Evolutionary conservation across 2,329 filamentous ascomycete genomes (phyloP), one percentile per base, ranked within the genome.

Genomic region (Botrytis cinerea): DNA sequence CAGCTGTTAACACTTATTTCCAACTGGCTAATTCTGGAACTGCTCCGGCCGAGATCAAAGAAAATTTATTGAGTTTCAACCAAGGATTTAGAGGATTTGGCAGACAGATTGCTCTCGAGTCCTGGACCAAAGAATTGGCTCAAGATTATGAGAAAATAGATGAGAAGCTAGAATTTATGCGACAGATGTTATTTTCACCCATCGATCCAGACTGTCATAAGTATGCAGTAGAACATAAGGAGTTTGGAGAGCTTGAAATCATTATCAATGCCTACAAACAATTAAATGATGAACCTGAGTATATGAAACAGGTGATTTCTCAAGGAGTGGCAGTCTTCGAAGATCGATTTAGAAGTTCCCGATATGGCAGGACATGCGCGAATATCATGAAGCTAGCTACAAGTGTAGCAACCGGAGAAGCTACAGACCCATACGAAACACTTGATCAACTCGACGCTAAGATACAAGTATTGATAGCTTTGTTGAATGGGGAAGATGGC

Each of bases 111-210:
- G 48, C 66, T 20, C 20, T 35, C 43, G 14, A 7, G 32, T 57
- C 9, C 38, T 68, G 66, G 66, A 57, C 48, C 1, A 10, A 16
- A 4, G 66, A 68, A 43, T 28, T 68, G 12, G 16, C 12, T 7
- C 38, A 20, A 57, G 48, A 68, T 57, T 68, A 68, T 45, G 25
- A 68, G 43, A 22, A 57, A 0, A 32, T 68, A 57, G 66, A 68
- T 57, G 66, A 68, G 28, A 32, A 43, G 12, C 48, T 68, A 32
- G 66, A 68, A 25, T 68, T 57, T 1, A 32, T 20, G 38, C 48
- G 66, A 38, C 66, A 68, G 4, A 57, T 68, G 48, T 57, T 68
- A 54, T 68, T 32, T 20, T 32, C 35, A 12, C 66, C 66, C 2
- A 3, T 28, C 9, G 48, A 68, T 28, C 14, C 8, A 43, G 5